Evolutionary conservation across 2,329 filamentous ascomycete species (phyloP).

Genomic region (Pleochaeta shiraiana): DNA sequence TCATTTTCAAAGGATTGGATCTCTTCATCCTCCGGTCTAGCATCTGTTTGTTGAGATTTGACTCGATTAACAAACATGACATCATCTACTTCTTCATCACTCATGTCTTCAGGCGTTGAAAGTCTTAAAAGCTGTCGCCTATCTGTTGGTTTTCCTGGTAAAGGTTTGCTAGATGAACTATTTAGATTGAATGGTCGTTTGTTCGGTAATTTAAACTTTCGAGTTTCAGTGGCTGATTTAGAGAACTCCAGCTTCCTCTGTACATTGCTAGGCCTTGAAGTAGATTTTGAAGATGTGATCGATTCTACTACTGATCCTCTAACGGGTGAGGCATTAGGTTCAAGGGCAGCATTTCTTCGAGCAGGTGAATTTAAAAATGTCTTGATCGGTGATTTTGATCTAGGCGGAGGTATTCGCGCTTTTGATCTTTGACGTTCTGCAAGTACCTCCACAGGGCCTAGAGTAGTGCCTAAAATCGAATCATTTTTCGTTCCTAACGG

Average conservation of each 20-base stretch:
- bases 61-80: constrained; percentile 27
- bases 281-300: constrained; percentile 12
- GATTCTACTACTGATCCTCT: constrained; percentile 13
- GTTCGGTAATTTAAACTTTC: constrained; percentile 3
- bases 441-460: constrained; percentile 25
- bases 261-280: constrained; percentile 12
- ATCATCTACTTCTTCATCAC: constrained; percentile 19
- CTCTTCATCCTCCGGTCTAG: constrained; percentile 16
- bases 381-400: constrained; percentile 19
- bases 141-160: constrained; percentile 10
- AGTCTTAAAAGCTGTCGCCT: constrained; percentile 9
- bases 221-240: constrained; percentile 5
- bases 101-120: constrained; percentile 4
- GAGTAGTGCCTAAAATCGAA: constrained; percentile 23
- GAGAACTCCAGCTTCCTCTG: constrained; percentile 17
- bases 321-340: constrained; percentile 15
- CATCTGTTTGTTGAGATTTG: constrained; percentile 11
- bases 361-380: constrained; percentile 18
- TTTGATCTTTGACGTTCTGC: constrained; percentile 18
- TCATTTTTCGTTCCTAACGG: constrained; percentile 6
- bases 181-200: constrained; percentile 10
- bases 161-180: constrained; percentile 8
- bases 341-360: constrained; percentile 17
- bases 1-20: constrained; percentile 6
- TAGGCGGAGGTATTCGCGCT: constrained; percentile 16